Evolutionary conservation across 164 flowering plant species (phyloP).

Genomic region (Kingdonia uniflora): DNA sequence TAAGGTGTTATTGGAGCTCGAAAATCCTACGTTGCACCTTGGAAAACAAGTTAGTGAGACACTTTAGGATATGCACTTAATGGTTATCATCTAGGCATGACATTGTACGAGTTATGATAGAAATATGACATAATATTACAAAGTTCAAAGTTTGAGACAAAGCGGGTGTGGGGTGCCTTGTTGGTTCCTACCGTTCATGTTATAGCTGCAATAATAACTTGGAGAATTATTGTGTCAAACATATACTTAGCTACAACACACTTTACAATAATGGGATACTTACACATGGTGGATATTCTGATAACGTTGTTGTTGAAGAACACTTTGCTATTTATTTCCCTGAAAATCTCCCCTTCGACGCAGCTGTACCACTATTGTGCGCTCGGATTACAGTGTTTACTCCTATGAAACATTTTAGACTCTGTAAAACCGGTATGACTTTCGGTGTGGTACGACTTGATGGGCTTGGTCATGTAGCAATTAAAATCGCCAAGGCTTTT

Average conservation of each 20-base stretch:
- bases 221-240: slow-evolving; percentile 40
- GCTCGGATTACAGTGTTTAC: slow-evolving; percentile 45
- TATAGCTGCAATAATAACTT: slow-evolving; percentile 23
- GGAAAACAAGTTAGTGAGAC: too few species aligned
- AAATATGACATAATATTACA: slow-evolving; percentile 34
- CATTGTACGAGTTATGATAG: slow-evolving; percentile 37
- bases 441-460: slow-evolving; percentile 50
- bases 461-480: slow-evolving; percentile 53
- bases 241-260: slow-evolving; percentile 21
- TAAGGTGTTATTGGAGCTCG: too few species aligned
- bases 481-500: slow-evolving; percentile 51
- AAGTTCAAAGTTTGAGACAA: slow-evolving; percentile 43
- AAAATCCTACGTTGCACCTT: too few species aligned
- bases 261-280: slow-evolving; percentile 25
- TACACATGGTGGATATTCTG: slow-evolving; percentile 40
- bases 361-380: slow-evolving; percentile 16
- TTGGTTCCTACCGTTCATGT: slow-evolving; percentile 37
- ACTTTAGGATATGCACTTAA: too few species aligned
- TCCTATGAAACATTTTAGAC: slow-evolving; percentile 30
- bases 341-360: too few species aligned
- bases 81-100: slow-evolving; percentile 37
- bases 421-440: slow-evolving; percentile 27
- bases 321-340: too few species aligned
- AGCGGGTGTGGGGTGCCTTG: slow-evolving; percentile 50
- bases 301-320: slow-evolving; percentile 31